Evolutionary conservation across 2,329 filamentous ascomycete species (phyloP).

Genomic region (Fragosphaeria purpurea): DNA sequence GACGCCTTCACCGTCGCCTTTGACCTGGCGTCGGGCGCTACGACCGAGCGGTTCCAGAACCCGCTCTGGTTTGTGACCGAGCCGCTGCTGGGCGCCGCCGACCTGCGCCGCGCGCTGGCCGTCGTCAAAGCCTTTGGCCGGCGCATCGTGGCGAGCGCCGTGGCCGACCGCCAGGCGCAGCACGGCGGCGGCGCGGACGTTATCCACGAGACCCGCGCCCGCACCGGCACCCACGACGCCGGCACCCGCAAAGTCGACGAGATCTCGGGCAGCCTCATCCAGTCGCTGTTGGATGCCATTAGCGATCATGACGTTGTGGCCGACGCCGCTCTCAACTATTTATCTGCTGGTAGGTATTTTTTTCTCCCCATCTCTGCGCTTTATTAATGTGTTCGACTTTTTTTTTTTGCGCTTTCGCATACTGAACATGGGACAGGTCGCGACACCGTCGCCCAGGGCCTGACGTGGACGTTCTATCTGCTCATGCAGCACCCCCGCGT

Average conservation of each 20-base stretch:
- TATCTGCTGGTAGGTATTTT: constrained; percentile 39
- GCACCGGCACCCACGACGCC: not conserved
- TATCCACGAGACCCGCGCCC: not conserved
- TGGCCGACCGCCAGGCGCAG: constrained; percentile 25
- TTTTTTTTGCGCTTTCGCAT: too few species aligned
- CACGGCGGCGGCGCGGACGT: not conserved
- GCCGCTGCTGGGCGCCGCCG: constrained; percentile 32
- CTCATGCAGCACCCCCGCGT: constrained; percentile 41
- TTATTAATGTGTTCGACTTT: too few species aligned
- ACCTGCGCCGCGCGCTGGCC: constrained; percentile 30
- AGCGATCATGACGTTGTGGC: constrained; percentile 46
- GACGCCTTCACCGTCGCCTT: constrained; percentile 52
- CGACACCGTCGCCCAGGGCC: constrained; percentile 54
- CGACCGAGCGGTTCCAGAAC: constrained; percentile 54
- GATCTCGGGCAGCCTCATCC: constrained; percentile 47
- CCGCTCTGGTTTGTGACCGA: constrained; percentile 53
- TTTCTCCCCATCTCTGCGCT: not conserved
- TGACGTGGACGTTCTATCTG: constrained; percentile 55
- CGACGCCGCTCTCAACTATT: constrained; percentile 56
- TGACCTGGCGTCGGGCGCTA: constrained; percentile 50
- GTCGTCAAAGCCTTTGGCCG: constrained; percentile 46
- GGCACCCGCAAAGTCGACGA: constrained; percentile 23
- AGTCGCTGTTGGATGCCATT: constrained; percentile 49
- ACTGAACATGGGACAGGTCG: constrained; percentile 27
- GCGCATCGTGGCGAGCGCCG: constrained; percentile 45